Base-by-base conservation (phyloP, 164 flowering plant species). In the Taxillus chinensis region DNA sequence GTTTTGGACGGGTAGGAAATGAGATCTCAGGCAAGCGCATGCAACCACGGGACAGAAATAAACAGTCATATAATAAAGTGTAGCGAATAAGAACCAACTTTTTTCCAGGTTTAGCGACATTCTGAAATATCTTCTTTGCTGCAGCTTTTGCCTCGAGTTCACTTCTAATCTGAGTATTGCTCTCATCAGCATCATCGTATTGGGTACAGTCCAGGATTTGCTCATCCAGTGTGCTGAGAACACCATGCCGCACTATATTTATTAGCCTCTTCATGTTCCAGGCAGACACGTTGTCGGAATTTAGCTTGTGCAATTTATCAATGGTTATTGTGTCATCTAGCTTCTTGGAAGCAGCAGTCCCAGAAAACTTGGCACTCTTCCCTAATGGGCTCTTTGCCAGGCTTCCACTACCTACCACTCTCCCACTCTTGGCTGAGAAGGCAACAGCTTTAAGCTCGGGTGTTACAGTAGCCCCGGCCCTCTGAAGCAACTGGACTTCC, bases 241-340 rank as follows among this genome's bases (percentile, higher is more conserved):
- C 37, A 52, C 90, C 83, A 55, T 77, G 73, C 41, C 84, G 70
- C 3, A 80, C 82, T 12, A 83, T 71, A 0, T 71, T 82, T 50
- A 85, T 77, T 68, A 85, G 49, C 62, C 86, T 80, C 77, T 83
- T 83, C 88, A 85, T 85, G 38, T 79, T 85, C 91, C 91, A 85
- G 11, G 86, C 91, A 6, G 91, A 85, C 0, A 83, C 70, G 59
- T 85, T 85, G 62, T 80, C 73, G 2, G 67, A 75, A 61, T 77
- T 83, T 51, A 85, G 52, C 65, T 71, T 82, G 42, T 83, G 86
- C 72, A 85, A 64, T 57, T 77, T 70, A 49, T 80, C 80, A 51
- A 83, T 80, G 0, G 79, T 62, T 17, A 85, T 81, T 60, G 75
- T 80, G 0, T 79, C 73, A 27, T 79, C 75, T 8, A 15, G 62